These are phyloP conservation scores for Hygrophoropsis aurantiaca DNA, from an alignment of 768 basidiomycete species.

Conservation along the genomic window DNA sequence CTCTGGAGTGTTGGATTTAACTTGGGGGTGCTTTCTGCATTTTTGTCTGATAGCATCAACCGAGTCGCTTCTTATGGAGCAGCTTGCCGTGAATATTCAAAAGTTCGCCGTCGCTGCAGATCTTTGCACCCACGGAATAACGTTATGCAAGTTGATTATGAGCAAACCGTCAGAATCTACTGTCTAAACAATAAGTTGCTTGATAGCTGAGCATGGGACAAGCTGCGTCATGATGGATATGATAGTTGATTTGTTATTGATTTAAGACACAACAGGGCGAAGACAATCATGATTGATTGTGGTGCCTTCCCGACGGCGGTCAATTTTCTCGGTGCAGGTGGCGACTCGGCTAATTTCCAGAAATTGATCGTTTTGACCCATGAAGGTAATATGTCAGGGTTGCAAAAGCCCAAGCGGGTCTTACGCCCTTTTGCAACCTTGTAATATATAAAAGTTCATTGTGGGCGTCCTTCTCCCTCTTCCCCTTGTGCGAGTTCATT, in stretches of 20 bases:
- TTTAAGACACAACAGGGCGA: too few relatives aligned
- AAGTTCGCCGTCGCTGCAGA: too few relatives aligned
- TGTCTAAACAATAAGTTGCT: not conserved
- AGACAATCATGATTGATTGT: too few relatives aligned
- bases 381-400: slow-evolving; percentile 15
- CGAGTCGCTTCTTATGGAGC: too few relatives aligned
- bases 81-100: too few relatives aligned
- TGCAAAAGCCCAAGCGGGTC: not conserved
- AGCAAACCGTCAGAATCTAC: not conserved
- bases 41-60: too few relatives aligned
- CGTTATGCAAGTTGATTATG: slow-evolving; percentile 11
- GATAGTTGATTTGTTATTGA: too few relatives aligned
- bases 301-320: too few relatives aligned
- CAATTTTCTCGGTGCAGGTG: slow-evolving; percentile 19
- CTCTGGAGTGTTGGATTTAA: too few relatives aligned
- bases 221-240: too few relatives aligned
- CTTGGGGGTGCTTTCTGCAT: too few relatives aligned
- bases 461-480: slow-evolving; percentile 3
- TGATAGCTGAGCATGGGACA: not conserved
- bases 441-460: slow-evolving; percentile 18
- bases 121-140: slow-evolving; percentile 14
- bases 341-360: slow-evolving; percentile 17
- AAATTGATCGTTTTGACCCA: slow-evolving; percentile 13
- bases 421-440: slow-evolving; percentile 10
- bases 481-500: not conserved